A percentile compares a stretch with the other conserved stretches of the same genome.
Evolutionary conservation across 129 eudicot species (phyloP).

Genomic region (carrot (Daucus carota)): DNA sequence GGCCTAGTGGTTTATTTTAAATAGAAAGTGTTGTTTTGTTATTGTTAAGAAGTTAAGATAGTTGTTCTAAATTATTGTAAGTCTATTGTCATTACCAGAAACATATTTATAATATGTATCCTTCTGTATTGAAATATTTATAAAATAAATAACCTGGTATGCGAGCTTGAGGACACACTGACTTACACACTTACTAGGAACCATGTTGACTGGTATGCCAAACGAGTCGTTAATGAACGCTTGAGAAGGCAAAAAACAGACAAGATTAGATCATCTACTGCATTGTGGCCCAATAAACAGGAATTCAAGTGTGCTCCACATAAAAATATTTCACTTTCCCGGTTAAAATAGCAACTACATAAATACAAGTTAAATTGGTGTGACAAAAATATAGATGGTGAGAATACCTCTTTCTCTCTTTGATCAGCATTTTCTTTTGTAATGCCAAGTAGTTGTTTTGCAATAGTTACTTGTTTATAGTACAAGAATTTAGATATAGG

Average conservation of each 20-base stretch:
- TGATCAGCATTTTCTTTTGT: slow-evolving; percentile 72
- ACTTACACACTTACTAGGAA: slow-evolving; percentile 62
- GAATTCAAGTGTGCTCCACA: too few species aligned
- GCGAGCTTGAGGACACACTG: not conserved
- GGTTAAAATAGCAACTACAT: not conserved
- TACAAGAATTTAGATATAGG: slow-evolving; percentile 69
- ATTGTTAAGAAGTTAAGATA: not conserved
- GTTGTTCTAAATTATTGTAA: not conserved
- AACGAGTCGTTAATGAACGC: slow-evolving; percentile 63
- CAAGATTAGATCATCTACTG: not conserved
- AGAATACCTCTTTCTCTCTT: slow-evolving; percentile 75
- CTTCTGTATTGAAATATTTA: not conserved
- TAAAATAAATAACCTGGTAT: not conserved
- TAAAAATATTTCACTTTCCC: not conserved
- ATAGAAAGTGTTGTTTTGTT: not conserved
- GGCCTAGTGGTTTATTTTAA: not conserved
- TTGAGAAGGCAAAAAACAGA: slow-evolving; percentile 20
- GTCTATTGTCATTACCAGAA: not conserved
- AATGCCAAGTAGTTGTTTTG: slow-evolving; percentile 65
- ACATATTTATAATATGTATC: not conserved
- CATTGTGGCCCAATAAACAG: not conserved
- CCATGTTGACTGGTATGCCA: slow-evolving; percentile 76
- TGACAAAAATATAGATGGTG: not conserved
- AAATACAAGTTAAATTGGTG: too few species aligned
- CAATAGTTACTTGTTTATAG: slow-evolving; percentile 42